A percentile compares a stretch with the other conserved stretches of the same genome.
Conservation (phyloP, 768 basidiomycete species). For the Lyophyllum semitale region DNA sequence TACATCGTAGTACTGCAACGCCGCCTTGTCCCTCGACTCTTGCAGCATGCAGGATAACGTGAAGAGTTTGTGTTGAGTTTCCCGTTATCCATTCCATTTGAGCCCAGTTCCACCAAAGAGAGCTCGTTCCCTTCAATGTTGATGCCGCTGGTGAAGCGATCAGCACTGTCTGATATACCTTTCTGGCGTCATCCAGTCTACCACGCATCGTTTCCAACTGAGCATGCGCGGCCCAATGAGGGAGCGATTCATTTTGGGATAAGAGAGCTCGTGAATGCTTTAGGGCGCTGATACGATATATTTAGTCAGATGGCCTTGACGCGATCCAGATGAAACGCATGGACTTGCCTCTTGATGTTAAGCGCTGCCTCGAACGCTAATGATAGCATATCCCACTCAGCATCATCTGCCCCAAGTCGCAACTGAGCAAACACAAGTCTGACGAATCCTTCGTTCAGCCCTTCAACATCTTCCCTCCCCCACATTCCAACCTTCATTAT, state of each 20-base stretch:
- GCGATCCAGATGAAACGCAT: not conserved
- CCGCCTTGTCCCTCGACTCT: slow-evolving; percentile 54
- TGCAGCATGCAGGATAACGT: slow-evolving; percentile 55
- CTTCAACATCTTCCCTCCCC: slow-evolving; percentile 49
- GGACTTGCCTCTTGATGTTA: slow-evolving; percentile 56
- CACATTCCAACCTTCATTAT: slow-evolving; percentile 36
- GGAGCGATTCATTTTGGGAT: slow-evolving; percentile 58
- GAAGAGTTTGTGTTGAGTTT: slow-evolving; percentile 47
- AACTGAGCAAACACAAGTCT: slow-evolving; percentile 63
- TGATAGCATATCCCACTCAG: slow-evolving; percentile 65
- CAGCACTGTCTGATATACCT: slow-evolving; percentile 73
- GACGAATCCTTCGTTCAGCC: slow-evolving; percentile 50
- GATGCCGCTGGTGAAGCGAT: slow-evolving; percentile 41
- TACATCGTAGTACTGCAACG: slow-evolving; percentile 61
- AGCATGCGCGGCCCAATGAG: slow-evolving; percentile 77
- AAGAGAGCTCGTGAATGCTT: slow-evolving; percentile 70
- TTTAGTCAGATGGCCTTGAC: not conserved
- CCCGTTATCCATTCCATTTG: slow-evolving; percentile 80
- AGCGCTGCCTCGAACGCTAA: slow-evolving; percentile 69
- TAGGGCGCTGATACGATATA: slow-evolving; percentile 57
- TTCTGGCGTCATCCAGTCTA: slow-evolving; percentile 68
- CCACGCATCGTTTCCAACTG: slow-evolving; percentile 70
- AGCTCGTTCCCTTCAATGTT: slow-evolving; percentile 36
- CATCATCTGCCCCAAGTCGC: slow-evolving; percentile 46
- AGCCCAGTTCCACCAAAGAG: slow-evolving; percentile 83